Evolutionary conservation across 2,329 filamentous ascomycete species (phyloP), one percentile per base, ranked within the genome.

Genomic region (Macroventuria anomochaeta): DNA sequence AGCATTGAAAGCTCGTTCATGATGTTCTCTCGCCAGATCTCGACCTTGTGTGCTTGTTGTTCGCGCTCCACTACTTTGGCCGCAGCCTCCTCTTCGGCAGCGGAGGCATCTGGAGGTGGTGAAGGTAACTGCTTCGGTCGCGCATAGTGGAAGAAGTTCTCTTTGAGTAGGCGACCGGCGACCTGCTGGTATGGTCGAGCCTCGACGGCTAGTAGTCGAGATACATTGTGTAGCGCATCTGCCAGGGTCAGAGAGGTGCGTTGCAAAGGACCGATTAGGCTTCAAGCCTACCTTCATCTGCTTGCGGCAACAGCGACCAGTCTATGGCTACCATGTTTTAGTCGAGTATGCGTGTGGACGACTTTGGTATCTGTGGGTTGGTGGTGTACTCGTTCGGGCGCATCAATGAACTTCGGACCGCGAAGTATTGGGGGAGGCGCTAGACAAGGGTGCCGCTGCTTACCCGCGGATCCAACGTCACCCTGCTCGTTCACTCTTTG

Each of bases 121-220:
- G 88, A 89, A 15, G 83, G 82, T 5, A 85, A 80, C 29, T 83
- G 80, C 29, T 84, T 81, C 36, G 79, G 81, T 38, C 80, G 80
- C 47, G 75, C 77, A 54, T 81, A 78, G 15, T 89, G 80, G 25
- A 91, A 81, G 17, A 88, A 85, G 47, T 86, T 85, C 13, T 89
- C 84, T 18, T 84, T 82, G 5, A 90, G 81, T 7, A 97, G 84
- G 26, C 90, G 88, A 76, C 92, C 92, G 18, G 90, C 90, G 55
- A 97, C 86, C 56, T 93, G 88, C 74, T 91, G 91, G 79, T 96
- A 97, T 0, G 92, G 91, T 53, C 92, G 92, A 71, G 96, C 91
- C 79, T 97, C 93, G 57, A 97, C 88, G 59, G 90, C 90, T 31
- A 97, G 84, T 3, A 97, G 88, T 34, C 93, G 90, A 25, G 84